A percentile compares a stretch with the other conserved stretches of the same genome.
phyloP scores from a whole-genome alignment of 2,329 filamentous ascomycete genomes.

The Plenodomus biglobosus region DNA sequence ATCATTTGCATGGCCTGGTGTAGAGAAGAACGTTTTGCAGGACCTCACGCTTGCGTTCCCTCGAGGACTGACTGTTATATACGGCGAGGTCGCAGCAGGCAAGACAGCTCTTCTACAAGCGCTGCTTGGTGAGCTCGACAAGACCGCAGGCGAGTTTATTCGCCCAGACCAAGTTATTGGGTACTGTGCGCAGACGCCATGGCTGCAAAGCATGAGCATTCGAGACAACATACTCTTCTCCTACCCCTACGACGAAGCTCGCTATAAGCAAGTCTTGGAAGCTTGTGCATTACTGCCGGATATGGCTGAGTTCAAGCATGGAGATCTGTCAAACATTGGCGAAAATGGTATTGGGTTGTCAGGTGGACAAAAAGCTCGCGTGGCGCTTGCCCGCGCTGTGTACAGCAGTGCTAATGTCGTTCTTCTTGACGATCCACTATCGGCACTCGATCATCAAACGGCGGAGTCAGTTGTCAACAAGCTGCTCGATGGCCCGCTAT shows the following conservation, averaged over 20 bases:
- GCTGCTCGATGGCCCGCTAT: constrained; percentile 58
- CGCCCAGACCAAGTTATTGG: constrained; percentile 60
- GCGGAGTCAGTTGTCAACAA: constrained; percentile 62
- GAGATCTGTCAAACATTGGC: constrained; percentile 63
- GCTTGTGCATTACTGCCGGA: constrained; percentile 64
- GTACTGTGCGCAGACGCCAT: constrained; percentile 67
- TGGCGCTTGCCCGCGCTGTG: constrained; percentile 62
- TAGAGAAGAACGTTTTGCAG: constrained; percentile 56
- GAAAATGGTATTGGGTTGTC: constrained; percentile 64
- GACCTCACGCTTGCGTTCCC: constrained; percentile 59
- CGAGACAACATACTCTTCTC: constrained; percentile 69
- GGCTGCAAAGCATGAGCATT: constrained; percentile 70
- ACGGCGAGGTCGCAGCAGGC: constrained; percentile 64
- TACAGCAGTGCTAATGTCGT: constrained; percentile 59
- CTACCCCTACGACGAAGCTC: constrained; percentile 65
- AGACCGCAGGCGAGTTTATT: constrained; percentile 53
- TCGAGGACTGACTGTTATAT: constrained; percentile 60
- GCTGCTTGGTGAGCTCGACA: constrained; percentile 61
- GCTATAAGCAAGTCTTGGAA: constrained; percentile 69
- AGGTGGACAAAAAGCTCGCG: constrained; percentile 62
- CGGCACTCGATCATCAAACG: constrained; percentile 65
- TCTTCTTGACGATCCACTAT: constrained; percentile 62
- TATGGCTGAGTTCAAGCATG: constrained; percentile 63
- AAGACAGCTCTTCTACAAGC: constrained; percentile 65
- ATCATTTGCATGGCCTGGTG: constrained; percentile 79